These are phyloP conservation scores for Neonectria sp. DNA, from an alignment of 2,329 filamentous ascomycete species.

Conservation along the genomic window DNA sequence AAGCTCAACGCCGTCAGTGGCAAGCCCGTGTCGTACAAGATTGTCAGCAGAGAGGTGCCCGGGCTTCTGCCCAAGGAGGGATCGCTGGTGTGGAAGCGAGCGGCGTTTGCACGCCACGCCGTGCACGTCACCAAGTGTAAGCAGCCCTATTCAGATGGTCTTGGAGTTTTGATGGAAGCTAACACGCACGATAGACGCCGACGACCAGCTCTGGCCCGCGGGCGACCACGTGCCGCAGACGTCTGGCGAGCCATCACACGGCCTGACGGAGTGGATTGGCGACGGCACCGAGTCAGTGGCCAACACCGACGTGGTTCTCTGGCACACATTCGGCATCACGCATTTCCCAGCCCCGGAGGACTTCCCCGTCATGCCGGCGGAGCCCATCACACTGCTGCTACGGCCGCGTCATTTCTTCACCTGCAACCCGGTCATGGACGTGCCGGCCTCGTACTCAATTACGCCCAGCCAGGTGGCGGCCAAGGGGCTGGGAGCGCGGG, in stretches of 20 bases:
- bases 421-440: conserved; percentile 84
- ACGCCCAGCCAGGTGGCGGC: conserved; percentile 49
- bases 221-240: conserved; percentile 92
- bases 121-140: conserved; percentile 92
- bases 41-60: conserved; percentile 89
- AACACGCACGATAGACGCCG: conserved; percentile 69
- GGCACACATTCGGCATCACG: conserved; percentile 94
- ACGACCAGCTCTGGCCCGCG: conserved; percentile 87
- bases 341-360: conserved; percentile 93
- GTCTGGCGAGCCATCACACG: conserved; percentile 81
- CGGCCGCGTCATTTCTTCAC: conserved; percentile 87
- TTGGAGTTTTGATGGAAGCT: neutral
- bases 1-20: conserved; percentile 89
- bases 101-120: conserved; percentile 88
- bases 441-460: conserved; percentile 70
- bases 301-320: conserved; percentile 89
- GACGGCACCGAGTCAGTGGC: conserved; percentile 79
- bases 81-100: conserved; percentile 89
- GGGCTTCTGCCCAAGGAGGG: conserved; percentile 84
- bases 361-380: conserved; percentile 91
- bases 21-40: conserved; percentile 89
- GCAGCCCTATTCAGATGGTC: conserved; percentile 41
- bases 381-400: conserved; percentile 86
- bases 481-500: conserved; percentile 39
- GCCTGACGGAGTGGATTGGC: conserved; percentile 83